Percentiles rank a stretch among this genome's conserved stretches.
These are phyloP conservation scores for Rhamnella rubrinervis DNA, from an alignment of 331 rosid genomes.

Conservation along the genomic window DNA sequence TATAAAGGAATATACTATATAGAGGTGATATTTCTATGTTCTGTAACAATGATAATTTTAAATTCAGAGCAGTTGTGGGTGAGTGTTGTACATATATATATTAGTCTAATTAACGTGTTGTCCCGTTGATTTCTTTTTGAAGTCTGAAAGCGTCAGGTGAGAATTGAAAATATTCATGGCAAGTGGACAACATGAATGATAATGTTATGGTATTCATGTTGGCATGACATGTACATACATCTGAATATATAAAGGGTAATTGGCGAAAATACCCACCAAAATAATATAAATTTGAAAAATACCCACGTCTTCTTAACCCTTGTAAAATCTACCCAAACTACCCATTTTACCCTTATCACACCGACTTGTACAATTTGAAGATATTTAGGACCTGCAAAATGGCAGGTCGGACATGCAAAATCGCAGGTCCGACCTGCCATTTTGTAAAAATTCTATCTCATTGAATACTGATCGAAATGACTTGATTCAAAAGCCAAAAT, in stretches of 20 bases:
- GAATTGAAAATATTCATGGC: background rate
- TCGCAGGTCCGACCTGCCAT: too few species aligned
- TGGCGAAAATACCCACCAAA: too few species aligned
- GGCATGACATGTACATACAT: background rate
- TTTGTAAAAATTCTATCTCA: too few species aligned
- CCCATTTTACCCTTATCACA: too few species aligned
- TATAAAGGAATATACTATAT: constrained; percentile 4
- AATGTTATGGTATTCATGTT: background rate
- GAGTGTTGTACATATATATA: background rate
- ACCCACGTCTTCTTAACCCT: too few species aligned
- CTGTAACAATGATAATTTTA: background rate
- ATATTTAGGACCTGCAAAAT: too few species aligned
- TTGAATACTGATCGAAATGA: too few species aligned
- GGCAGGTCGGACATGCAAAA: too few species aligned
- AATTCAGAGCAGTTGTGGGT: background rate
- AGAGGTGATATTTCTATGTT: background rate
- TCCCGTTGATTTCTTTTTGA: background rate
- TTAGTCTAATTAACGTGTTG: constrained; percentile 2
- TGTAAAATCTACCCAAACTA: too few species aligned
- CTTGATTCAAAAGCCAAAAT: too few species aligned
- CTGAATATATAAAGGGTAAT: background rate
- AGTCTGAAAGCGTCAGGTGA: constrained; percentile 13
- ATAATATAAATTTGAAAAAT: too few species aligned
- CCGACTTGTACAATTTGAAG: too few species aligned
- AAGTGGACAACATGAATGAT: background rate